phyloP scores from a whole-genome alignment of 306 rosid species.

The Alnus glutinosa region DNA sequence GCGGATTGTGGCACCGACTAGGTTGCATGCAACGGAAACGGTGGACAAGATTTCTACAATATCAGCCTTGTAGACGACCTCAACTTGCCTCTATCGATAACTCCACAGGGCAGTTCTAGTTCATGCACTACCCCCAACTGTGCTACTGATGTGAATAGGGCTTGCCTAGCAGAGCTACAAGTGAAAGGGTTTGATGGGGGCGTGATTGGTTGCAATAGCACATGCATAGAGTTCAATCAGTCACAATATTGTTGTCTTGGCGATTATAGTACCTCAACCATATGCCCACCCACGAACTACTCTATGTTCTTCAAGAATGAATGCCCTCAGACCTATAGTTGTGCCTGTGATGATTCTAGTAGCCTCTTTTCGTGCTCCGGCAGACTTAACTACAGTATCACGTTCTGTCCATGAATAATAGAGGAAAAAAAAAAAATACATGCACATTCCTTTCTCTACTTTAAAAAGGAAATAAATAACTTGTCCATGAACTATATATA shows the following conservation, averaged over 20 bases:
- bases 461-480: too few species aligned
- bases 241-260: constrained; percentile 60
- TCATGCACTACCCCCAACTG: constrained; percentile 15
- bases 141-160: constrained; percentile 25
- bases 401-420: too few species aligned
- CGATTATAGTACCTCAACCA: too few species aligned
- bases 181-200: constrained; percentile 30
- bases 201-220: constrained; percentile 67
- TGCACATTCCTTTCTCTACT: too few species aligned
- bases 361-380: too few species aligned
- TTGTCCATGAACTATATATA: too few species aligned
- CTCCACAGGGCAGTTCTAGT: constrained; percentile 5
- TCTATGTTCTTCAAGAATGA: too few species aligned
- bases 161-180: constrained; percentile 40
- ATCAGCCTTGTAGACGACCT: constrained; percentile 71
- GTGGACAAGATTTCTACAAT: constrained; percentile 64
- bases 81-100: constrained; percentile 51
- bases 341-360: too few species aligned
- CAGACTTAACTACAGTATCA: too few species aligned
- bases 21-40: constrained; percentile 57
- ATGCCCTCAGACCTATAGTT: too few species aligned
- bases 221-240: constrained; percentile 45
- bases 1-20: constrained; percentile 61
- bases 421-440: too few species aligned
- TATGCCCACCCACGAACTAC: too few species aligned